Conservation (phyloP, 2,329 filamentous ascomycete species). For the Colletotrichum gigasporum region DNA sequence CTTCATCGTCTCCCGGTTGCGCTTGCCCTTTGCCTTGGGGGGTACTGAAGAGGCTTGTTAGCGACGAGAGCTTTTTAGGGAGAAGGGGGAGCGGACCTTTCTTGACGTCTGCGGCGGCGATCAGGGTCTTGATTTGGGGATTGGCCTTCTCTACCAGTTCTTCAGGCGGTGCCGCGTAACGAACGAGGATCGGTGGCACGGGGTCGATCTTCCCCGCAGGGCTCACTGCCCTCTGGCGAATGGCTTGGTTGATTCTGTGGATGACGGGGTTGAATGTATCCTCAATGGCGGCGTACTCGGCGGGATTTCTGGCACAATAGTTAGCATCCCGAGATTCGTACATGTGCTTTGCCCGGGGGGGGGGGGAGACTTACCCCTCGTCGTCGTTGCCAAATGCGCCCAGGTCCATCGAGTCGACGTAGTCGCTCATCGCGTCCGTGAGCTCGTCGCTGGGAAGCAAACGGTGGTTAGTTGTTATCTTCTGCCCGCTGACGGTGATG, state of each 20-base stretch:
- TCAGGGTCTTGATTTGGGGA: constrained; percentile 69
- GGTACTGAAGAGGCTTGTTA: constrained; percentile 64
- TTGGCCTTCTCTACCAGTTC: constrained; percentile 69
- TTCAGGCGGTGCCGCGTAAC: constrained; percentile 77
- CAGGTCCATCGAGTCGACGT: constrained; percentile 93
- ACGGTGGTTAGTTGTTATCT: constrained; percentile 78
- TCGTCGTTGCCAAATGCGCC: constrained; percentile 77
- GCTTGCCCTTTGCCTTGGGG: constrained; percentile 79
- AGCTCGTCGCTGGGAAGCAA: constrained; percentile 82
- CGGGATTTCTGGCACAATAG: constrained; percentile 45
- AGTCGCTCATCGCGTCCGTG: constrained; percentile 84
- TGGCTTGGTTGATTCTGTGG: constrained; percentile 88
- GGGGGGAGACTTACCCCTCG: constrained; percentile 69
- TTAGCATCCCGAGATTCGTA: too few species aligned
- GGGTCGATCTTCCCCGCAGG: constrained; percentile 71
- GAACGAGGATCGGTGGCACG: constrained; percentile 71
- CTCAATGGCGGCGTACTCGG: constrained; percentile 80
- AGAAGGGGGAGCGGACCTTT: constrained; percentile 62
- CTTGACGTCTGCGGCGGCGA: constrained; percentile 80
- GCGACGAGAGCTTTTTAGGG: neutral
- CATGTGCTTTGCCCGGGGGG: too few species aligned
- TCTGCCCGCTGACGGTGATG: constrained; percentile 85
- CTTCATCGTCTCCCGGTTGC: constrained; percentile 75
- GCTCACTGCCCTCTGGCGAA: constrained; percentile 83
- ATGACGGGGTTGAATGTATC: constrained; percentile 86